Base-by-base conservation (phyloP, 768 basidiomycete genomes). In the Paxillus ammoniavirescens region DNA sequence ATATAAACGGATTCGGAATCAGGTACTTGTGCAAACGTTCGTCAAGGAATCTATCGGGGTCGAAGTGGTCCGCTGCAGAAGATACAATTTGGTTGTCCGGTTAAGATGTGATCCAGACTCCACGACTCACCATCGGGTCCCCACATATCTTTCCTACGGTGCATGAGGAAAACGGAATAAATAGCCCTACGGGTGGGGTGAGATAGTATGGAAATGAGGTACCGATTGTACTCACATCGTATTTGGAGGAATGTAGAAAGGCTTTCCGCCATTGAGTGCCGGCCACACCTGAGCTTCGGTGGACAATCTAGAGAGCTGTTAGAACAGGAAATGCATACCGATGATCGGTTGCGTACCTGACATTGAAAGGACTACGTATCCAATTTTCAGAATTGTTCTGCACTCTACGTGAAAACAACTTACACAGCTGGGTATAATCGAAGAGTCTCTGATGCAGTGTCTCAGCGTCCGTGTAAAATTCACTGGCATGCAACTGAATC, bases 11-110 rank as follows among this genome's bases (percentile, higher is more conserved):
- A 55, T 86, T 86, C 2, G 77, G 74, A 0, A 71, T 72, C 17
- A 84, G 70, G 53, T 82, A 82, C 58, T 77, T 78, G 51, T 75
- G 73, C 7, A 82, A 58, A 30, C 85, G 73, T 9, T 76, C 75
- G 52, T 87, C 85, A 42, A 86, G 64, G 73, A 83, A 88, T 14
- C 86, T 74, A 58, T 85, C 82, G 0, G 85, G 86, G 60, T 87
- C 84, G 57, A 86, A 87, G 45, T 72, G 58, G 15, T 66, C 58
- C 31, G 64, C 67, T 68, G 45, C 9, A 26, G 28, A 40, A 40
- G 8, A 12, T 7, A 38, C 47, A 21, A 40, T 17, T 26, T 23
- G 7, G 28, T 52, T 13, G 28, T 17, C 30, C 13, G 4, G 12
- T 28, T 13, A 18, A 26, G 5, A 23, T n/a, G 28, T 23, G 1